Percentiles rank a stretch among this genome's conserved stretches.
phyloP scores from a whole-genome alignment of 2,329 filamentous ascomycete genomes.

The Penicillium sp. region DNA sequence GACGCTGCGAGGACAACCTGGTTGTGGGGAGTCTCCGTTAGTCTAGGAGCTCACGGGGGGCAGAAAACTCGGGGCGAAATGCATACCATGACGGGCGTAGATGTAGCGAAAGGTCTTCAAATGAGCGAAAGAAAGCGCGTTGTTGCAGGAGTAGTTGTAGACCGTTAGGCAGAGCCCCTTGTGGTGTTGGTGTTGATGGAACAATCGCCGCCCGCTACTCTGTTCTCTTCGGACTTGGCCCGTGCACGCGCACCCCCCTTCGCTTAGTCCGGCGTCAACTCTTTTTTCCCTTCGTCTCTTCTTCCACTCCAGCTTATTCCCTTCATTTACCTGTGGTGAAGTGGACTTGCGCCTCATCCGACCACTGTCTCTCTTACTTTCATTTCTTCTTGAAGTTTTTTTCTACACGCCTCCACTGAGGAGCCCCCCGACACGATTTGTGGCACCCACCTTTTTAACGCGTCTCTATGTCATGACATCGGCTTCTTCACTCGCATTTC shows the following conservation, averaged over 20 bases:
- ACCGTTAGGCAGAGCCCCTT: slow-evolving; percentile 7
- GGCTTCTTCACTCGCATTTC: slow-evolving; percentile 28
- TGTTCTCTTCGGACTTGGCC: slow-evolving; percentile 42
- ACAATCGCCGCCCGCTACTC: slow-evolving; percentile 32
- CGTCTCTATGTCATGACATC: slow-evolving; percentile 35
- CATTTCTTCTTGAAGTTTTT: slow-evolving; percentile 6
- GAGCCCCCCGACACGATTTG: slow-evolving; percentile 17
- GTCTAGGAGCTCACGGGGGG: slow-evolving; percentile 2
- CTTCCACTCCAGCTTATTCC: neutral
- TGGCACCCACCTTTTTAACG: slow-evolving; percentile 8
- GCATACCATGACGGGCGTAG: slow-evolving; percentile 29
- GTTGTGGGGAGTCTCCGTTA: slow-evolving; percentile 22
- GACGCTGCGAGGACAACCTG: slow-evolving; percentile 98
- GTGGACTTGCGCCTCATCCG: neutral
- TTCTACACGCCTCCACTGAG: slow-evolving; percentile 18
- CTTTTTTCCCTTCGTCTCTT: slow-evolving; percentile 8
- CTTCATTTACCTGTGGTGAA: neutral
- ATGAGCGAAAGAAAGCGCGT: neutral
- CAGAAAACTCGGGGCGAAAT: neutral
- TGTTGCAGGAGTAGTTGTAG: neutral
- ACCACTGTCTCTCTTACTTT: neutral
- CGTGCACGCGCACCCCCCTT: slow-evolving; percentile 35
- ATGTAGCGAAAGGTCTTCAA: neutral
- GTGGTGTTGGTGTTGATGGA: slow-evolving; percentile 19
- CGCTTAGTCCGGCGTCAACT: slow-evolving; percentile 33